Conservation (phyloP, 1,284 basidiomycete species). For the Irpex lacteus region DNA sequence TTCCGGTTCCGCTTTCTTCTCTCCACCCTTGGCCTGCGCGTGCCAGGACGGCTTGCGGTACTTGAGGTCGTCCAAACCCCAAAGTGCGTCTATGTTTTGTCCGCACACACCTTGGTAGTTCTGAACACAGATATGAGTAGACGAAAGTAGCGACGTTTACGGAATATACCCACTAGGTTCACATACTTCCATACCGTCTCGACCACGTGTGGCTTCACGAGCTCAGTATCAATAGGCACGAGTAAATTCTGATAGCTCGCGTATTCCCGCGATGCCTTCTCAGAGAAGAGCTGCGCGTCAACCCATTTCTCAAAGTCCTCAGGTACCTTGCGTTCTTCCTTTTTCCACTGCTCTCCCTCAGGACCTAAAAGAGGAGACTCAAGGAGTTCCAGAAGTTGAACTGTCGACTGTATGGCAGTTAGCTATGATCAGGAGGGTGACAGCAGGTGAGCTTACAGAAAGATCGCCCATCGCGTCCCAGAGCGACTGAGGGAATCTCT, state of each 20-base stretch:
- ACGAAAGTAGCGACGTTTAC: background rate
- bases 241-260: constrained; percentile 48
- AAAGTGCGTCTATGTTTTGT: constrained; percentile 56
- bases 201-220: constrained; percentile 50
- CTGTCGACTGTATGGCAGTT: constrained; percentile 41
- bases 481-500: constrained; percentile 68
- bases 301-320: constrained; percentile 59
- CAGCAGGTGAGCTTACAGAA: constrained; percentile 44
- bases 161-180: constrained; percentile 44
- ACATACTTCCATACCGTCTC: constrained; percentile 64
- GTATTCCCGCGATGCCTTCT: constrained; percentile 47
- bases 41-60: constrained; percentile 59
- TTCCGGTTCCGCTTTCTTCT: constrained; percentile 25
- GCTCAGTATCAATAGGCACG: constrained; percentile 4
- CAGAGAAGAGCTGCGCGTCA: constrained; percentile 62
- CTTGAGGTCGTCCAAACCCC: constrained; percentile 57
- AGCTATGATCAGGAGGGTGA: background rate
- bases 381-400: constrained; percentile 62
- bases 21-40: constrained; percentile 31
- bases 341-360: constrained; percentile 48
- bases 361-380: constrained; percentile 54
- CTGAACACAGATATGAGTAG: constrained; percentile 31
- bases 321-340: constrained; percentile 47
- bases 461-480: constrained; percentile 79
- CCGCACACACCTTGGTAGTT: constrained; percentile 55